Evolutionary conservation across 176 grass and related monocot genomes (phyloP).

Genomic region (Carex pumila): DNA sequence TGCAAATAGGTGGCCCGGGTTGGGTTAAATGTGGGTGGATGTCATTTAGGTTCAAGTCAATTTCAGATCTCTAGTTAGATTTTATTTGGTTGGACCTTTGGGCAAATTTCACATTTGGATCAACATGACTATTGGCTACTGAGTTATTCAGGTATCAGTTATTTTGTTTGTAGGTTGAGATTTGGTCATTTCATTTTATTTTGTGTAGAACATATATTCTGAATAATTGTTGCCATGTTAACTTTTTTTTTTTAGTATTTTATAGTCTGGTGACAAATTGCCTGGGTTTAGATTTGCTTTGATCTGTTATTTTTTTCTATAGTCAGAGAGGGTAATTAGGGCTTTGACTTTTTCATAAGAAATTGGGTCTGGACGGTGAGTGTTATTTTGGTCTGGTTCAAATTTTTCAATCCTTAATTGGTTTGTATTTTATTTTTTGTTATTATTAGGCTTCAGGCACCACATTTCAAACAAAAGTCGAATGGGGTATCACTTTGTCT

Average conservation of each 20-base stretch:
- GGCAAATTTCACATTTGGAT: neutral
- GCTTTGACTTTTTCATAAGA: neutral
- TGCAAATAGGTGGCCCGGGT: neutral
- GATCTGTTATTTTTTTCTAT: neutral
- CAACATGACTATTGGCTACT: neutral
- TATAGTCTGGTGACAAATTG: neutral
- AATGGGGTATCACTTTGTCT: slow-evolving; percentile 35
- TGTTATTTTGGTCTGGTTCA: neutral
- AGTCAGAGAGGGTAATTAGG: neutral
- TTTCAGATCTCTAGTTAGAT: neutral
- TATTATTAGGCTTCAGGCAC: slow-evolving; percentile 34
- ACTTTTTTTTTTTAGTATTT: neutral
- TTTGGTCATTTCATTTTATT: neutral
- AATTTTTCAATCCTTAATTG: neutral
- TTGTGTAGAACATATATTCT: neutral
- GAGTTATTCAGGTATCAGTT: neutral
- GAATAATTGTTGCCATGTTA: neutral
- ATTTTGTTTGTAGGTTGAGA: neutral
- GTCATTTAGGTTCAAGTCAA: neutral
- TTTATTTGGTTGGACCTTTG: neutral
- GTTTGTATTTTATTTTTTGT: neutral
- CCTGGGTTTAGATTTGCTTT: neutral
- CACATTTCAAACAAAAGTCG: slow-evolving; percentile 37
- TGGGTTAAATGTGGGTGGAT: neutral
- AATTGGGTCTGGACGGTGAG: neutral